A percentile compares a stretch with the other conserved stretches of the same genome.
These are phyloP conservation scores for Pseudogymnoascus sp. DNA, from an alignment of 2,329 filamentous ascomycete species.

Conservation along the genomic window DNA sequence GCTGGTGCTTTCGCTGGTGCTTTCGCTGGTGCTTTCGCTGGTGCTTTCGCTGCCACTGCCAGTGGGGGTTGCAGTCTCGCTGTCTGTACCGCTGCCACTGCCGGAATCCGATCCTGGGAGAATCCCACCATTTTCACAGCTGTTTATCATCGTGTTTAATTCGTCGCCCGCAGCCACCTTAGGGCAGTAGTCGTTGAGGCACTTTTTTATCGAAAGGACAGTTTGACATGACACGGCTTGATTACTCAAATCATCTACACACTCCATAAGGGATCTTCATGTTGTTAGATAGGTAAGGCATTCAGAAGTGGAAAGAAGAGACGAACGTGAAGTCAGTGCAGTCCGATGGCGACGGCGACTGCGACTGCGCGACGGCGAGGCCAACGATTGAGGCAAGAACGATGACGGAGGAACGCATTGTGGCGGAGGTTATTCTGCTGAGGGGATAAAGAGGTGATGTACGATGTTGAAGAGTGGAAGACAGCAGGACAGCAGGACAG, in stretches of 20 bases:
- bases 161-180: neutral
- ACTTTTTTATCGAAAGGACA: neutral
- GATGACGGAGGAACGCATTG: neutral
- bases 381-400: neutral
- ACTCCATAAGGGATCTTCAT: neutral
- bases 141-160: neutral
- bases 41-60: neutral
- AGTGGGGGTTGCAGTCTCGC: neutral
- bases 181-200: neutral
- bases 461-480: neutral
- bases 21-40: neutral
- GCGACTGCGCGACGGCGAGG: neutral
- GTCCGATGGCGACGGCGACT: neutral
- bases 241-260: neutral
- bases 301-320: neutral
- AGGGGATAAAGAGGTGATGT: neutral
- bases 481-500: neutral
- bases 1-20: neutral
- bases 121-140: neutral
- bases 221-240: neutral
- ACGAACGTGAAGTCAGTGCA: neutral
- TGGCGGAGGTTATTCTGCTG: neutral
- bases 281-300: neutral
- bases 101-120: neutral
- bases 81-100: neutral